Evolutionary conservation across 2,329 filamentous ascomycete species (phyloP), one percentile per base, ranked within the genome.

Genomic region (Xylariaceae sp.): DNA sequence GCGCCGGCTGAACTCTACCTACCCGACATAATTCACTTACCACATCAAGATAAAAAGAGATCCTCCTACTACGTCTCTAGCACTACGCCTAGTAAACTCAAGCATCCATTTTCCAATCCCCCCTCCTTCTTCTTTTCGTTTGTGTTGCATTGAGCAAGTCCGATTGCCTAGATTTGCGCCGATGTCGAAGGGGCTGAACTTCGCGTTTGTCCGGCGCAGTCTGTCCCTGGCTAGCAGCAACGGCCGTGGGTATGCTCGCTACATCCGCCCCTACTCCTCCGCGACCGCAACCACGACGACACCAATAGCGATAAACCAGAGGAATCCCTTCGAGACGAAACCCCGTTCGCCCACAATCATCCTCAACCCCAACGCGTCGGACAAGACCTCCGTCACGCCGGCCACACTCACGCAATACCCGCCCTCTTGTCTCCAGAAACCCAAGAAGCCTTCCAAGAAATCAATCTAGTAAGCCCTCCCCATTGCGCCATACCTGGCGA

Each of bases 171-270:
- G 11, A 42, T 11, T 57, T 51, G 60, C 55, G 42, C 55, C 5
- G 13, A 59, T 62, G 60, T 17, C n/a, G 51, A 44, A 1, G 30
- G 37, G 51, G n/a, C 4, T 51, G 2, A 48, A 47, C 17, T 34
- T 17, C 15, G 13, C 39, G 15, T 53, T 23, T 13, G 30, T 30
- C 23, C 23, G 30, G 52, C 54, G 57, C 35, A 44, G 53, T 47
- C 35, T 53, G n/a, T 58, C 47, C 17, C 48, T 37, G 30, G 4
- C 6, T 23, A 51, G 47, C 37, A 55, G 4, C 18, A 34, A 35
- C 51, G 17, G 52, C 44, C 44, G 30, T 15, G 34, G 8, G 53
- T 10, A 17, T 44, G 17, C 13, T 17, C 49, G 15, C 39, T n/a
- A 51, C 23, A 39, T 37, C 37, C 39, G 30, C 10, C 52, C 13